Evolutionary conservation across 2,329 filamentous ascomycete species (phyloP).

Genomic region (Sclerotinia sclerotiorum): DNA sequence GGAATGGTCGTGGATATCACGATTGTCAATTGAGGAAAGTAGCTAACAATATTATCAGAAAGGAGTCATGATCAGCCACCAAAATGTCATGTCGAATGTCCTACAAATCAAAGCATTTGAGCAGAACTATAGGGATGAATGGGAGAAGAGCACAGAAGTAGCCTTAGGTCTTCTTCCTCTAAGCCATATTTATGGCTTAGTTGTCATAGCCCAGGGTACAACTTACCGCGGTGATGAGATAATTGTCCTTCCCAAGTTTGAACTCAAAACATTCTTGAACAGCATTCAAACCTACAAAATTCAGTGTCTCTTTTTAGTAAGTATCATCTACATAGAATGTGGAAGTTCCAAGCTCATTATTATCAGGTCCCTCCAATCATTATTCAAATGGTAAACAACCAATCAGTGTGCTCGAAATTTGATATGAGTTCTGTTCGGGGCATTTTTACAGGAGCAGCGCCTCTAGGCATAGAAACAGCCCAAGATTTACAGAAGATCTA

Average conservation of each 20-base stretch:
- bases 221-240: conserved; percentile 72
- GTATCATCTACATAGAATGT: conserved; percentile 30
- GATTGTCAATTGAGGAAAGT: conserved; percentile 38
- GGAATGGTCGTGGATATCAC: neutral
- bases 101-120: conserved; percentile 47
- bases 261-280: conserved; percentile 62
- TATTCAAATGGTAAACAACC: conserved; percentile 69
- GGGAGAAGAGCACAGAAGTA: conserved; percentile 29
- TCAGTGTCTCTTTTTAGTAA: conserved; percentile 62
- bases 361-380: conserved; percentile 76
- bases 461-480: conserved; percentile 71
- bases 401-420: conserved; percentile 60
- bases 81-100: conserved; percentile 77
- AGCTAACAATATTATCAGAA: conserved; percentile 49
- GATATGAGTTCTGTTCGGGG: conserved; percentile 66
- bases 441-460: conserved; percentile 76
- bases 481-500: conserved; percentile 61
- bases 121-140: conserved; percentile 50
- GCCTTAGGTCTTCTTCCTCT: conserved; percentile 77
- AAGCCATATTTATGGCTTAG: conserved; percentile 78
- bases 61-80: conserved; percentile 83
- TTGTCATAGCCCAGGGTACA: conserved; percentile 65
- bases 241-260: conserved; percentile 74
- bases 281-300: conserved; percentile 71
- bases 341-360: neutral